A percentile compares a stretch with the other conserved stretches of the same genome.
These are phyloP conservation scores for Ogataea degrootiae DNA, from an alignment of 805 yeast genomes.

Conservation along the genomic window DNA sequence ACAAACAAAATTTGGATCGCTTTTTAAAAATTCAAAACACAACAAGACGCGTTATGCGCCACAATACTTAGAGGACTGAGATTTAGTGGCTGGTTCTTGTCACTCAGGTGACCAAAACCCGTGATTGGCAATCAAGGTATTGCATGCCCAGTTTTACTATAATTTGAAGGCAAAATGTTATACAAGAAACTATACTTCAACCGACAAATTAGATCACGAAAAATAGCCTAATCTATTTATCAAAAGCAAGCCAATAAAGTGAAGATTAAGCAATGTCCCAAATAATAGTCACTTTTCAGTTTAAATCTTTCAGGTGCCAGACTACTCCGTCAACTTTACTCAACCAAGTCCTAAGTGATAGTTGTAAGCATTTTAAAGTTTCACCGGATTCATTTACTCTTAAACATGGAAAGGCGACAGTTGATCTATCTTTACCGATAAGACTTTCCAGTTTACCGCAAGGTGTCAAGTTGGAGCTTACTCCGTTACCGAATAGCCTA, in stretches of 20 bases:
- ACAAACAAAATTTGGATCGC: too few species aligned
- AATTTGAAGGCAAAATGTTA: not conserved
- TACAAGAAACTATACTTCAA: not conserved
- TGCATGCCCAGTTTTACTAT: too few species aligned
- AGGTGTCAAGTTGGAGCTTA: constrained; percentile 38
- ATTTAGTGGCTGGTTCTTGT: not conserved
- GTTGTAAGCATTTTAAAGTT: constrained; percentile 35
- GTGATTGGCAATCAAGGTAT: too few species aligned
- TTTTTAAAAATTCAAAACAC: not conserved
- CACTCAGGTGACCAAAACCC: not conserved
- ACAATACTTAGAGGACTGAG: not conserved
- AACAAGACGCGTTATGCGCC: not conserved
- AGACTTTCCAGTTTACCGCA: constrained; percentile 39
- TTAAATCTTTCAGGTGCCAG: constrained; percentile 30
- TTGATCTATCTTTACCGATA: constrained; percentile 38
- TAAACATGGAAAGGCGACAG: constrained; percentile 27
- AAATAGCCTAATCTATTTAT: not conserved
- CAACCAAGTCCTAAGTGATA: constrained; percentile 32
- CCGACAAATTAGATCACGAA: not conserved
- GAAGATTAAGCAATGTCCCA: constrained; percentile 29
- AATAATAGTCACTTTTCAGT: constrained; percentile 32
- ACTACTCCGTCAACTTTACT: constrained; percentile 33
- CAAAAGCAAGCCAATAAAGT: not conserved
- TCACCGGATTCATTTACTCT: constrained; percentile 9
- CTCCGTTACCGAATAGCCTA: not conserved